Evolutionary conservation across 2,329 filamentous ascomycete species (phyloP), one percentile per base, ranked within the genome.

Genomic region (Teratosphaeria destructans): DNA sequence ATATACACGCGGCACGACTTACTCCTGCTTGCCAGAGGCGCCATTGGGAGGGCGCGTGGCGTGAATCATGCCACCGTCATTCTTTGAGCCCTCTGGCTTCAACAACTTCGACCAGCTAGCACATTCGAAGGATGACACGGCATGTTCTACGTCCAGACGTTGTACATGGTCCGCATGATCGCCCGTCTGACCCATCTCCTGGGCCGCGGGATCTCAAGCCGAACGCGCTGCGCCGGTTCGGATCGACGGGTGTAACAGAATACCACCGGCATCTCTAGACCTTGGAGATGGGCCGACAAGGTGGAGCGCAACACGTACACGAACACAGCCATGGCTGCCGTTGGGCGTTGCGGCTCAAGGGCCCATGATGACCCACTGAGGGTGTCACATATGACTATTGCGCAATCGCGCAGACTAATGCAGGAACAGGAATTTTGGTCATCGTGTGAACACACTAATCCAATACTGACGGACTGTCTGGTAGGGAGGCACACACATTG

Each of bases 361-460:
- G 52, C 6, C 23, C 49, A 52, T 58, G 59, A 57, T 59, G 59
- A 64, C 58, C 57, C 59, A 57, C 57, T 61, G 62, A 65, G 62
- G 59, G 52, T 55, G 49, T 60, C 58, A 63, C 58, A 60, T 62
- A 62, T 65, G 53, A 61, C 43, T 35, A 67, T 67, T 66, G 66
- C 67, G 67, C 66, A 69, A 67, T 53, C 27, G 26, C 26, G 19
- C 14, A 56, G 52, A 62, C 66, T 68, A 68, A 68, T 67, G 67
- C 67, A 69, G 67, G 67, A 65, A 69, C 67, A 53, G 60, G n/a
- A 49, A 23, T 19, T 19, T 49, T 49, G 43, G 43, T 23, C 43
- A 23, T 19, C 43, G 5, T 49, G 43, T 49, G 43, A n/a, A 23
- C n/a, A 10, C 5, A n/a, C 16, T 49, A 19, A 8, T 49, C 23